These are phyloP conservation scores for Chlamydomonas schloesseri DNA, from an alignment of 139 green algal genomes.

Conservation along the genomic window DNA sequence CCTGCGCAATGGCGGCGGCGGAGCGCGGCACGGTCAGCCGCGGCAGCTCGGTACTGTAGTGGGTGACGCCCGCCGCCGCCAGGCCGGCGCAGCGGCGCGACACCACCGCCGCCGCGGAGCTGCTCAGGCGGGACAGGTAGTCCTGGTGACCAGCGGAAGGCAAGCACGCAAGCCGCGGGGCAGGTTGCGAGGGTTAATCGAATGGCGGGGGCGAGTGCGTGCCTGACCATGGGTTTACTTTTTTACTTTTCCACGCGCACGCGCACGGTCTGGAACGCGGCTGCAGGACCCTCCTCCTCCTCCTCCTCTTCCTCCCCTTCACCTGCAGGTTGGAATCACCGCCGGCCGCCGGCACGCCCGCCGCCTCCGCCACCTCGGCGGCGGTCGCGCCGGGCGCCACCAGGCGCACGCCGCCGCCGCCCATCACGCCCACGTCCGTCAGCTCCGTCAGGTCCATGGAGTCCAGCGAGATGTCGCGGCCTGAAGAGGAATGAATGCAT, in stretches of 20 bases:
- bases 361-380: background rate
- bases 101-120: background rate
- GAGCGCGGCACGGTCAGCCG: background rate
- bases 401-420: too few relatives aligned
- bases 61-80: background rate
- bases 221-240: too few relatives aligned
- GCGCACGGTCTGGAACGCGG: too few relatives aligned
- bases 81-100: background rate
- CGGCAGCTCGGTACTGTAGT: slow-evolving; percentile 14
- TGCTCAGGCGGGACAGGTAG: slow-evolving; percentile 3
- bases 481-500: too few relatives aligned
- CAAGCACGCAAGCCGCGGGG: too few relatives aligned
- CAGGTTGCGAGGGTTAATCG: too few relatives aligned
- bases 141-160: background rate
- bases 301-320: too few relatives aligned
- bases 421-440: background rate
- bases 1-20: slow-evolving; percentile 30
- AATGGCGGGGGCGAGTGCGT: too few relatives aligned
- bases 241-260: too few relatives aligned
- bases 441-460: slow-evolving; percentile 2
- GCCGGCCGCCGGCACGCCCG: too few relatives aligned
- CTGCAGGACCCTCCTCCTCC: too few relatives aligned
- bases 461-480: background rate
- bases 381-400: background rate
- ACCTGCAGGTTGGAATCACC: slow-evolving; percentile 6